Percentiles rank a stretch among this genome's conserved stretches.
Conservation (phyloP, 2,329 filamentous ascomycete species). For the Penicillium glabrum region DNA sequence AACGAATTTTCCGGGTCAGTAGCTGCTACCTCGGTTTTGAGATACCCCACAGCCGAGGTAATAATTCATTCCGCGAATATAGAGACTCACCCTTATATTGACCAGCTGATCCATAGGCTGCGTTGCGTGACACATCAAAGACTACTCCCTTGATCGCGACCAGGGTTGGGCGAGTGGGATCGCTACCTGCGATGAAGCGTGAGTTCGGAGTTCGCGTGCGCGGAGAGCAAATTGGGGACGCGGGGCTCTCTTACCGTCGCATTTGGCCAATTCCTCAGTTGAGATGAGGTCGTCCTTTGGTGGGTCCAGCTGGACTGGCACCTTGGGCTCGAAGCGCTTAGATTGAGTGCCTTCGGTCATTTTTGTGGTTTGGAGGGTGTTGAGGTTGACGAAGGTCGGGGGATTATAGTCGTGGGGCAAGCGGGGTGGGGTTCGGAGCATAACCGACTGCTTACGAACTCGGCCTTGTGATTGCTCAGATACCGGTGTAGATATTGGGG, state of each 20-base stretch:
- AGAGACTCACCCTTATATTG: conserved; percentile 77
- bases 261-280: conserved; percentile 74
- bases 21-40: background rate
- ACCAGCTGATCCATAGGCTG: conserved; percentile 77
- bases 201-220: background rate
- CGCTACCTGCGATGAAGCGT: conserved; percentile 31
- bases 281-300: conserved; percentile 88
- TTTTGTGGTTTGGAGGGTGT: conserved; percentile 5
- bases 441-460: conserved; percentile 15
- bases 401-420: conserved; percentile 22
- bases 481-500: background rate
- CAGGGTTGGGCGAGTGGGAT: conserved; percentile 53
- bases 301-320: conserved; percentile 62
- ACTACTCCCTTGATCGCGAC: conserved; percentile 80
- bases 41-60: background rate
- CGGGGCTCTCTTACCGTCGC: conserved; percentile 64
- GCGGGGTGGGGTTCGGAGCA: conserved; percentile 19
- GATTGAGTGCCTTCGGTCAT: conserved; percentile 32
- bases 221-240: background rate
- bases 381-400: background rate
- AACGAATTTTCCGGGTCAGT: background rate
- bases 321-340: conserved; percentile 44
- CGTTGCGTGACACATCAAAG: conserved; percentile 91
- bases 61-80: background rate
- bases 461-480: conserved; percentile 9